Evolutionary conservation across 108 stramenopile species (phyloP), one percentile per base, ranked within the genome.

Genomic region (Aurantiochytrium sp.): DNA sequence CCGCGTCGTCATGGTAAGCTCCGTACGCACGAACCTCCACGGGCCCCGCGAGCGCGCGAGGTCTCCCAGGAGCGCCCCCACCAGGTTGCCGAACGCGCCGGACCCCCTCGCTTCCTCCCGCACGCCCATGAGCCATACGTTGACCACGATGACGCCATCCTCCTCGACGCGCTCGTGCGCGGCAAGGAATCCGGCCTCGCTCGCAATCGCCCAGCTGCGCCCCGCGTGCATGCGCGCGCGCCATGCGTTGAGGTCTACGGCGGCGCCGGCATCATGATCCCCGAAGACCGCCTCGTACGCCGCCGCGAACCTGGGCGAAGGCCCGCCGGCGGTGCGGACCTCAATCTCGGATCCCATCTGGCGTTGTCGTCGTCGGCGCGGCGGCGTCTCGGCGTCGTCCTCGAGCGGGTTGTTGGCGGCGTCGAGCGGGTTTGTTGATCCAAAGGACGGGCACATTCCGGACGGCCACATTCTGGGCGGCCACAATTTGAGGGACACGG

Each of bases 41-140:
- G 12, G 30, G 19, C 73, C 73, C 15, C 59, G 27, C 8, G 27
- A 12, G 0, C 59, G 27, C 22, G 32, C 27, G 12, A 81, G 12
- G 1, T 81, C 73, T n/a, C 10, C n/a, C 45, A 81, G 24, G 19
- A 81, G 73, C 15, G 42, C 30, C 17, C n/a, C 39, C 27, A 81
- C 73, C 39, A 81, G 73, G 21, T 48, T 12, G 42, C 42, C 10
- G 24, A 81, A 81, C 17, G 45, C 73, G 12, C 73, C 73, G 12
- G 42, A 48, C 10, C 73, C 73, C 39, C 73, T 12, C n/a, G 73
- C 73, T n/a, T 81, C 73, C 30, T 41, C 19, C 17, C 42, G 39
- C 36, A 81, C 73, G 36, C 73, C 73, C 73, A 81, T 81, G 45
- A 81, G 36, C 73, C 73, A 81, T 0, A 81, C 24, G 45, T 81